Percentiles rank a stretch among this genome's conserved stretches.
phyloP scores from a whole-genome alignment of 352 stramenopile genomes.

The Bremia lactucae region DNA sequence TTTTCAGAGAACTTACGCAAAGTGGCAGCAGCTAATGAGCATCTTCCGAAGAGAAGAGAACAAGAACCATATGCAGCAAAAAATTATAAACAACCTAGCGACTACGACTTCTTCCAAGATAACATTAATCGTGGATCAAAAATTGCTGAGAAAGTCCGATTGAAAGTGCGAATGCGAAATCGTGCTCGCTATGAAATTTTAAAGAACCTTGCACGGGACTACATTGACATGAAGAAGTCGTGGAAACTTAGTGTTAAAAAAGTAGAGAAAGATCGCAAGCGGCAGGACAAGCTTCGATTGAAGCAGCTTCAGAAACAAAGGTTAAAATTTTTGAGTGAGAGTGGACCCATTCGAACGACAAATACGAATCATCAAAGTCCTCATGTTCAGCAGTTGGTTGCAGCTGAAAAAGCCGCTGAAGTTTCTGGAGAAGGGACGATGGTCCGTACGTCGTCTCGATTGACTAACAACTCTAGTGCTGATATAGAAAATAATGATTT shows the following conservation, averaged over 20 bases:
- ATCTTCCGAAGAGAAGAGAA: conserved; percentile 44
- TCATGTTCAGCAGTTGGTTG: conserved; percentile 27
- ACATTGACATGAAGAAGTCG: conserved; percentile 66
- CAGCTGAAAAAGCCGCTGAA: conserved; percentile 25
- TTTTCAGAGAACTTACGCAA: conserved; percentile 60
- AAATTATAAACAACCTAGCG: conserved; percentile 59
- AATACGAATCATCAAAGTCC: conserved; percentile 33
- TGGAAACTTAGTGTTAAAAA: conserved; percentile 82
- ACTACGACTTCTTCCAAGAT: conserved; percentile 63
- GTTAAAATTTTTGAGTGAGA: conserved; percentile 16
- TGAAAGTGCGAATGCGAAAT: conserved; percentile 60
- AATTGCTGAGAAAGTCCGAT: conserved; percentile 40
- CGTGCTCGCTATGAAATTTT: conserved; percentile 51
- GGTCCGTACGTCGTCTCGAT: conserved; percentile 66
- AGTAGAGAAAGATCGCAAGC: conserved; percentile 81
- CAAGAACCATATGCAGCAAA: conserved; percentile 36
- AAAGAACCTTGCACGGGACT: conserved; percentile 64
- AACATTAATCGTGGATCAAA: conserved; percentile 48
- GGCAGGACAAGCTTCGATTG: conserved; percentile 63
- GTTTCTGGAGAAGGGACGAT: conserved; percentile 19
- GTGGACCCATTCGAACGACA: conserved; percentile 20
- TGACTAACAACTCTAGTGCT: conserved; percentile 80
- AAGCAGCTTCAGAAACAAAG: conserved; percentile 61
- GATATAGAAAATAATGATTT: conserved; percentile 67
- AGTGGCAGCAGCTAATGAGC: conserved; percentile 33